Evolutionary conservation across 1,139 yeast genomes (phyloP).

Genomic region (Geotrichum siamense): DNA sequence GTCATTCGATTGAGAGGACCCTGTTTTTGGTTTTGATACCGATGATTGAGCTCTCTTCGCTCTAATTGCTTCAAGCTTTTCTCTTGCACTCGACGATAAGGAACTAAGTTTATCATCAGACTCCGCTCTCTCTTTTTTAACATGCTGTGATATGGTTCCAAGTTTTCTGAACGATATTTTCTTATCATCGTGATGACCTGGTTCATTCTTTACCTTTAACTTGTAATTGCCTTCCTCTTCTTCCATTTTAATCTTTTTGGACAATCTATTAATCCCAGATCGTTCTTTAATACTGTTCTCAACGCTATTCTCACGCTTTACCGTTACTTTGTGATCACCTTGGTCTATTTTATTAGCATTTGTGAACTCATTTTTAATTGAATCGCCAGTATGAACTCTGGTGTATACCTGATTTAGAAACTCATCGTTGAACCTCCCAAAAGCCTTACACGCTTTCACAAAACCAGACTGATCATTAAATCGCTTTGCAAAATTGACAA

Average conservation of each 20-base stretch:
- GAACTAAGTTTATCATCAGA: constrained; percentile 4
- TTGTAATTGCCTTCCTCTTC: background rate
- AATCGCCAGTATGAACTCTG: constrained; percentile 4
- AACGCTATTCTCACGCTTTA: constrained; percentile 10
- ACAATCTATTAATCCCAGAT: constrained; percentile 11
- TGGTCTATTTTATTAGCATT: constrained; percentile 2
- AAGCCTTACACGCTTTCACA: constrained; percentile 28
- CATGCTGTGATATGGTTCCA: constrained; percentile 3
- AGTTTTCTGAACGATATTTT: constrained; percentile 10
- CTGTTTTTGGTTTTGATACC: too few relatives aligned
- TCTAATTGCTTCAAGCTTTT: constrained; percentile 18
- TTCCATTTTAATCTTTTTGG: constrained; percentile 16
- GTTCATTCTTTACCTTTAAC: too few relatives aligned
- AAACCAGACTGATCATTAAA: constrained; percentile 22
- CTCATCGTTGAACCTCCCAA: constrained; percentile 28
- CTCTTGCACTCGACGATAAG: constrained; percentile 17
- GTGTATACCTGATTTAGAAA: constrained; percentile 25
- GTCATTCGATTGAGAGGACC: background rate
- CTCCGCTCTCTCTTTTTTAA: constrained; percentile 3
- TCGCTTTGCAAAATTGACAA: constrained; percentile 24
- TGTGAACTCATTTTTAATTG: constrained; percentile 7
- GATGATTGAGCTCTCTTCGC: constrained; percentile 7
- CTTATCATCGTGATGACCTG: constrained; percentile 3
- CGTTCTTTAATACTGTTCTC: constrained; percentile 7
- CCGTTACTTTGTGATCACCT: constrained; percentile 11